Percentiles rank a stretch among this genome's conserved stretches.
phyloP scores from a whole-genome alignment of 2,329 filamentous ascomycete genomes.

The Fonsecaea monophora region DNA sequence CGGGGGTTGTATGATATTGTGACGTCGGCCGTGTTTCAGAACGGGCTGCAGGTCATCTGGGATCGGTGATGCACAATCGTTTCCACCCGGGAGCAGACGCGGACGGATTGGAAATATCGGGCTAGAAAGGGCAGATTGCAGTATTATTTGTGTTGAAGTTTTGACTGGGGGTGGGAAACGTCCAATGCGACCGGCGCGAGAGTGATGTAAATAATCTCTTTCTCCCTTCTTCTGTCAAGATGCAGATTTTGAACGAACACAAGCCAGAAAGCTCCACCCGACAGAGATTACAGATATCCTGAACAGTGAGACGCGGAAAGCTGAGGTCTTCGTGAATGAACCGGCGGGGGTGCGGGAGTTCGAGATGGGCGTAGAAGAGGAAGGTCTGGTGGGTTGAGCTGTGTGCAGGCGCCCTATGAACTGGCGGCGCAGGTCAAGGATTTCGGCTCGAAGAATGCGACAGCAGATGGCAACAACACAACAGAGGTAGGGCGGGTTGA shows the following conservation, averaged over 20 bases:
- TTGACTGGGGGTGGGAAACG: constrained; percentile 12
- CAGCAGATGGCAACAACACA: constrained; percentile 14
- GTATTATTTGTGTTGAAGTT: constrained; percentile 17
- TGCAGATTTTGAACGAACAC: constrained; percentile 13
- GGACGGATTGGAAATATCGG: constrained; percentile 22
- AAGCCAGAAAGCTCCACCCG: constrained; percentile 24
- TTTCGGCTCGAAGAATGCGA: constrained; percentile 17
- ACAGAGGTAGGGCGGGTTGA: constrained; percentile 1
- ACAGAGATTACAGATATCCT: constrained; percentile 27
- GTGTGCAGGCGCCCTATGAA: constrained; percentile 6
- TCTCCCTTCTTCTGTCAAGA: constrained; percentile 13
- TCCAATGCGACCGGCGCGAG: constrained; percentile 34
- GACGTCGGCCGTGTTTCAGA: constrained; percentile 36
- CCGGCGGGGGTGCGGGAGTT: constrained; percentile 24
- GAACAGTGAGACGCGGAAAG: constrained; percentile 19
- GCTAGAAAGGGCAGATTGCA: constrained; percentile 18
- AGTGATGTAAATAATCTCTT: constrained; percentile 13
- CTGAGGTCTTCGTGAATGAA: constrained; percentile 20
- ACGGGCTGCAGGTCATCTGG: constrained; percentile 32
- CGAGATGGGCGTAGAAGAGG: background rate
- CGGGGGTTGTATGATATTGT: constrained; percentile 27
- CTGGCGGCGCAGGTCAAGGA: constrained; percentile 16
- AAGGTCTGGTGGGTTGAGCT: constrained; percentile 16
- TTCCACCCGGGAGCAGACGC: constrained; percentile 22
- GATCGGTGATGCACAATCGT: constrained; percentile 21